Conservation (phyloP, 2,329 filamentous ascomycete species). For the Fusarium piperis region DNA sequence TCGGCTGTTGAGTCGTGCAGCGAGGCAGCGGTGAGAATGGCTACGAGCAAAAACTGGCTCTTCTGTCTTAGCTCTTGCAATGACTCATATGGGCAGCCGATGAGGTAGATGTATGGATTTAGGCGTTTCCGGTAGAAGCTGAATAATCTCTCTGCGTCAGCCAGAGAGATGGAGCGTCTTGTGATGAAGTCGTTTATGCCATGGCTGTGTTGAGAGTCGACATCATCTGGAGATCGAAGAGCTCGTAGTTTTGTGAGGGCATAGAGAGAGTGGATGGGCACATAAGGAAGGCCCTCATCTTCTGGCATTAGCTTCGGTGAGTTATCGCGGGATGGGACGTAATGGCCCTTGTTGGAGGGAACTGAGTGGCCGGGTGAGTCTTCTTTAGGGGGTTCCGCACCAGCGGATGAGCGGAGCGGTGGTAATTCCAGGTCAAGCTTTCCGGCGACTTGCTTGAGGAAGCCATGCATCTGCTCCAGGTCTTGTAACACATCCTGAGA, state of each 20-base stretch:
- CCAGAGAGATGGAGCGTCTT: conserved; percentile 52
- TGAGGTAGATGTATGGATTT: conserved; percentile 61
- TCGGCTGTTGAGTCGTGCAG: conserved; percentile 64
- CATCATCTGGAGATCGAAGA: conserved; percentile 43
- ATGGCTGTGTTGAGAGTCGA: conserved; percentile 10
- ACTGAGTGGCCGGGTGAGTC: conserved; percentile 1
- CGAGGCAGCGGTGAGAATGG: conserved; percentile 65
- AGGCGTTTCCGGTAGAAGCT: conserved; percentile 58
- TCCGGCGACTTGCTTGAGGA: conserved; percentile 19
- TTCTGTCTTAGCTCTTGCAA: conserved; percentile 61
- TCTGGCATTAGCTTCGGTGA: conserved; percentile 32
- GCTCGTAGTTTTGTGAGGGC: conserved; percentile 47
- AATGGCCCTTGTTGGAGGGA: conserved; percentile 13
- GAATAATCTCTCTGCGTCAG: conserved; percentile 61
- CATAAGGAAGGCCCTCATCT: conserved; percentile 46
- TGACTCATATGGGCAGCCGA: conserved; percentile 58
- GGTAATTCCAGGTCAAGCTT: conserved; percentile 21
- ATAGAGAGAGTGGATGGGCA: conserved; percentile 50
- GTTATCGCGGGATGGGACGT: conserved; percentile 28
- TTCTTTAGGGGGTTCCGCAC: conserved; percentile 6
- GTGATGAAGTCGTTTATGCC: conserved; percentile 45
- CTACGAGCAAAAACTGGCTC: conserved; percentile 65
- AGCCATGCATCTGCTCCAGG: conserved; percentile 21
- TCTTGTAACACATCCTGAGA: conserved; percentile 16
- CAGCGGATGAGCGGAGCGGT: conserved; percentile 11